Base-by-base conservation (phyloP, 192 early-diverging fungal species). In the Endogone sp. region DNA sequence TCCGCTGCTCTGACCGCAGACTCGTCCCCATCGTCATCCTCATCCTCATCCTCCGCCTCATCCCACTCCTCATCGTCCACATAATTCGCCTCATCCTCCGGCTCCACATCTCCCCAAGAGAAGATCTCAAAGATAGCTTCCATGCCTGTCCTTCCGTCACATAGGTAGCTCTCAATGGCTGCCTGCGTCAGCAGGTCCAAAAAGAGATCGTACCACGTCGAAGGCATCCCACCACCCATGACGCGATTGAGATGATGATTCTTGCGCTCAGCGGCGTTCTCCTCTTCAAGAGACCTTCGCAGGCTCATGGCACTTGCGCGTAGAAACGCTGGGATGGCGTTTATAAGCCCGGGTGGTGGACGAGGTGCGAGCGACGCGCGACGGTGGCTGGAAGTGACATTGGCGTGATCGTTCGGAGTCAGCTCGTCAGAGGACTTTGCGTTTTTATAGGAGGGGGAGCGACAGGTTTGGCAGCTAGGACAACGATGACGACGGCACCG, bases 171-270 rank as follows among this genome's bases (percentile, higher is more conserved):
- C 65, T 85, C 81, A 26, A 85, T 81, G 3, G 78, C 81, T 2
- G 83, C 83, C 62, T 85, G 83, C 3, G 83, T 85, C 68, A 85
- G 72, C 49, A 85, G 63, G 59, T 85, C 83, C 29, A 85, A 44
- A 67, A 85, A 82, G 25, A 85, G 69, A n/a, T 78, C 70, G 62
- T 85, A 85, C 81, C 83, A 85, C 3, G 75, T 71, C 44, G 77
- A 68, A n/a, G 78, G 74, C 63, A 85, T 78, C 2, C 75, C 75
- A 4, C 74, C 73, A 23, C 80, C 79, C 65, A 75, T 77, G 1
- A 78, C 62, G 26, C 77, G 74, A 74, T 77, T 69, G 11, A 60
- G 22, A 8, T 74, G 63, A 0, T 22, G 59, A 2, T 22, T 60
- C 55, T 67, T n/a, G n/a, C 11, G 55, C 11, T 56, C 55, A 56